phyloP scores from a whole-genome alignment of 768 basidiomycete species.

The Agaricus blazei region DNA sequence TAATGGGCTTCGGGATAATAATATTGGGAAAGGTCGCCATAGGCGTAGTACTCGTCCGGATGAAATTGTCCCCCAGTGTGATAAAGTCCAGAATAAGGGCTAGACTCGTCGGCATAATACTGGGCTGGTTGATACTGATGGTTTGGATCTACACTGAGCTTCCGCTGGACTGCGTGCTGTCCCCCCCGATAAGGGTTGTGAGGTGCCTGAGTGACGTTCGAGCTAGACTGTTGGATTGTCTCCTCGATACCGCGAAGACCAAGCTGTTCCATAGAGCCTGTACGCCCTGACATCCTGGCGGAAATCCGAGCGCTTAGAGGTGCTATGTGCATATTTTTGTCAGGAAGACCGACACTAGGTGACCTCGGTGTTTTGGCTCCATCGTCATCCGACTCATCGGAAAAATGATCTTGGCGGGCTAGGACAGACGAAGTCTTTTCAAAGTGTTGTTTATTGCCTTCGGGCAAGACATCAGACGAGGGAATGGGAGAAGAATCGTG shows the following conservation, averaged over 20 bases:
- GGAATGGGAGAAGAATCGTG: slow-evolving; percentile 43
- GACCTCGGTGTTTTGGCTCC: slow-evolving; percentile 66
- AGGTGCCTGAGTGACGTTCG: not conserved
- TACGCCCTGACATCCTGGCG: not conserved
- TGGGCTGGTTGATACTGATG: not conserved
- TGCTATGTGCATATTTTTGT: slow-evolving; percentile 17
- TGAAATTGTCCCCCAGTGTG: slow-evolving; percentile 12
- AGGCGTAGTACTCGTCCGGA: slow-evolving; percentile 44
- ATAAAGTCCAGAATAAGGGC: slow-evolving; percentile 4
- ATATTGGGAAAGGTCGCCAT: slow-evolving; percentile 31
- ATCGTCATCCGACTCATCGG: slow-evolving; percentile 43
- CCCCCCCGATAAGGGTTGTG: not conserved
- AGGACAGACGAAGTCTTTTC: slow-evolving; percentile 25
- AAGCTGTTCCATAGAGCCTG: slow-evolving; percentile 5
- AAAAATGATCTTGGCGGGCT: slow-evolving; percentile 31
- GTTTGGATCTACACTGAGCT: slow-evolving; percentile 4
- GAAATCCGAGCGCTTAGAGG: not conserved
- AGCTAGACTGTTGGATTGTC: slow-evolving; percentile 3
- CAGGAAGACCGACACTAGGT: slow-evolving; percentile 56
- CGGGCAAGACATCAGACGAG: slow-evolving; percentile 50
- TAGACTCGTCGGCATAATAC: slow-evolving; percentile 8
- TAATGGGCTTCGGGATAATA: slow-evolving; percentile 15
- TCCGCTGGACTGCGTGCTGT: slow-evolving; percentile 1
- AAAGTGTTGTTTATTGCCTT: slow-evolving; percentile 25
- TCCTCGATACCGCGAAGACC: slow-evolving; percentile 5